Evolutionary conservation across 371 early-diverging fungal genomes (phyloP).

Genomic region (Mortierella sp.): DNA sequence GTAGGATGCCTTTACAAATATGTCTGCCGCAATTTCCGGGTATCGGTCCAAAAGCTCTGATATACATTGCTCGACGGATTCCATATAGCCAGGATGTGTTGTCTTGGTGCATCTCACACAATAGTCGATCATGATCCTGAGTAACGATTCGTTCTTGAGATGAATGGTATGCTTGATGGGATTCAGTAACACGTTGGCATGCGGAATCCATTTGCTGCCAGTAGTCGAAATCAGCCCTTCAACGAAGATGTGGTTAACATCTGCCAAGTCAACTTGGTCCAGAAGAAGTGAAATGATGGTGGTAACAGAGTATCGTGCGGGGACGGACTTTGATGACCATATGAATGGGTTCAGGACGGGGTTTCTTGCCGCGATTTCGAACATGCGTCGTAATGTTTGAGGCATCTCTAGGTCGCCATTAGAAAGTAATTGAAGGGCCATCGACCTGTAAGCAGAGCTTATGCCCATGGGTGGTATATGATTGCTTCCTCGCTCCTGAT

Average conservation of each 20-base stretch:
- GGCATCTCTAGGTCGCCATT: too few relatives aligned
- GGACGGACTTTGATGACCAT: neutral
- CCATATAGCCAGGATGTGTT: constrained; percentile 38
- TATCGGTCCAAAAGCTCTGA: constrained; percentile 29
- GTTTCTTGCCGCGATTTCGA: too few relatives aligned
- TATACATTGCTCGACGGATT: constrained; percentile 39
- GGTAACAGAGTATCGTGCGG: neutral
- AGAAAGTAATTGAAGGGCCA: too few relatives aligned
- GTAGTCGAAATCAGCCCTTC: constrained; percentile 19
- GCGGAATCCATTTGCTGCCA: constrained; percentile 39
- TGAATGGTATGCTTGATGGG: constrained; percentile 38
- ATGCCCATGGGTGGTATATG: too few relatives aligned
- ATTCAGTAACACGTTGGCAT: constrained; percentile 16
- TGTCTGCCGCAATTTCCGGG: constrained; percentile 20
- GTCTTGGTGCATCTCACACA: constrained; percentile 36
- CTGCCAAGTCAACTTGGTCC: constrained; percentile 14
- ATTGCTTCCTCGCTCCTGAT: too few relatives aligned
- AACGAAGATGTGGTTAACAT: constrained; percentile 26
- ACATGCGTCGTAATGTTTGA: too few relatives aligned
- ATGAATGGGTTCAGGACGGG: too few relatives aligned
- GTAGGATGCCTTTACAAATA: constrained; percentile 37
- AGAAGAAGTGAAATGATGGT: constrained; percentile 30
- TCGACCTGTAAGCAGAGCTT: too few relatives aligned
- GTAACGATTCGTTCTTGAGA: constrained; percentile 12
- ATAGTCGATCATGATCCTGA: constrained; percentile 34